Evolutionary conservation across 75 land plant species (phyloP), one percentile per base, ranked within the genome.

Genomic region (Pseudotsuga menziesii): DNA sequence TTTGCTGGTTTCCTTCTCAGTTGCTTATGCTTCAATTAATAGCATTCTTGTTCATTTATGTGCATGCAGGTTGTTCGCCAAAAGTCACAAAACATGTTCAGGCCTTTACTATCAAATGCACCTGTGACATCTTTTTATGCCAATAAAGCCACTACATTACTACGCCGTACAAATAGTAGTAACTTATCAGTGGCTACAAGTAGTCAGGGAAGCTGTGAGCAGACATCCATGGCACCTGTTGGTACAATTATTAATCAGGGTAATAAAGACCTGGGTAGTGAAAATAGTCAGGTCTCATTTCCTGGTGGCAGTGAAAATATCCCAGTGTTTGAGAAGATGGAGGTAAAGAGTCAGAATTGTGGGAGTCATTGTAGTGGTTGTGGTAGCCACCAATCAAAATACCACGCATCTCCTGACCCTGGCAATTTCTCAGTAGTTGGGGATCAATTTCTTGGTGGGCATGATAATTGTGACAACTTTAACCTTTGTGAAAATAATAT

Each of bases 51-150:
- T 20, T 35, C 17, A 27, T 27, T 77, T 39, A 11, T 55, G 15
- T 82, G 26, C 5, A 14, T 13, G 60, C 75, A 93, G 94, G 91
- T 89, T 76, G 78, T 82, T 69, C 85, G 79, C 5, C 90, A 81
- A 62, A 78, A 63, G 69, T 88, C 88, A 58, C 88, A 83, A 35
- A 85, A 85, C 60, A 92, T 92, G 90, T 94, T 94, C 77, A 86
- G 94, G 79, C 97, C 92, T 54, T 85, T 94, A 41, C 80, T 92
- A 75, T 92, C 95, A 26, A 90, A 91, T 85, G 92, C 87, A 54
- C 94, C 97, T 15, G 71, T 82, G 11, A 74, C 92, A 61, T 78
- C 92, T 17, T 90, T 90, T 69, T 89, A 86, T 83, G 81, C 58
- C 66, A 87, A 82, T 27, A 87, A 88, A 32, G 77, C 80, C 57